Conservation (phyloP, 768 basidiomycete genomes). For the Hygrophoropsis aurantiaca region DNA sequence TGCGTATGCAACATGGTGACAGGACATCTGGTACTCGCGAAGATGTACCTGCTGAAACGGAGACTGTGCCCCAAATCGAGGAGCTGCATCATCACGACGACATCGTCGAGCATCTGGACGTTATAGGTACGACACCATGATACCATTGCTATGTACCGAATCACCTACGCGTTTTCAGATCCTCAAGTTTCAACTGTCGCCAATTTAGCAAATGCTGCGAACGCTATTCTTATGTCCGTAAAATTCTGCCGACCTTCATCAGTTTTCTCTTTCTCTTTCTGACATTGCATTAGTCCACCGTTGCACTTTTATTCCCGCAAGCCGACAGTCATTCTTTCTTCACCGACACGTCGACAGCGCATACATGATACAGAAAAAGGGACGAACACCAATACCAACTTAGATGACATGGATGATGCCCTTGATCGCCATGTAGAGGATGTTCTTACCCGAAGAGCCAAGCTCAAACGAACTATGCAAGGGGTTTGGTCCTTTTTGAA, state of each 20-base stretch:
- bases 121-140: constrained; percentile 52
- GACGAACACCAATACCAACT: constrained; percentile 27
- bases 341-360: constrained; percentile 14
- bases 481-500: constrained; percentile 84
- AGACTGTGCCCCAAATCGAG: constrained; percentile 2
- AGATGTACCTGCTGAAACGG: constrained; percentile 32
- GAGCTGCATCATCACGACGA: constrained; percentile 63
- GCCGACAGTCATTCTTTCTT: constrained; percentile 61
- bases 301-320: constrained; percentile 67
- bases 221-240: constrained; percentile 68
- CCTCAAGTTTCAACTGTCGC: constrained; percentile 74
- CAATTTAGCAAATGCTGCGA: constrained; percentile 76
- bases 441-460: constrained; percentile 62
- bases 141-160: constrained; percentile 1
- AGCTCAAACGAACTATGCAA: constrained; percentile 54
- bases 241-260: background rate
- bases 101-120: constrained; percentile 82
- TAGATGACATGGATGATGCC: constrained; percentile 42
- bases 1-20: constrained; percentile 28
- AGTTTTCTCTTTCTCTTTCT: constrained; percentile 1
- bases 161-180: constrained; percentile 40
- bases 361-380: constrained; percentile 27
- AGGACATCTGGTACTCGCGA: constrained; percentile 41
- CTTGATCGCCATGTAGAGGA: constrained; percentile 81
- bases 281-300: constrained; percentile 51